Evolutionary conservation across 1,139 yeast species (phyloP), one percentile per base, ranked within the genome.

Genomic region (Lodderomyces theae): DNA sequence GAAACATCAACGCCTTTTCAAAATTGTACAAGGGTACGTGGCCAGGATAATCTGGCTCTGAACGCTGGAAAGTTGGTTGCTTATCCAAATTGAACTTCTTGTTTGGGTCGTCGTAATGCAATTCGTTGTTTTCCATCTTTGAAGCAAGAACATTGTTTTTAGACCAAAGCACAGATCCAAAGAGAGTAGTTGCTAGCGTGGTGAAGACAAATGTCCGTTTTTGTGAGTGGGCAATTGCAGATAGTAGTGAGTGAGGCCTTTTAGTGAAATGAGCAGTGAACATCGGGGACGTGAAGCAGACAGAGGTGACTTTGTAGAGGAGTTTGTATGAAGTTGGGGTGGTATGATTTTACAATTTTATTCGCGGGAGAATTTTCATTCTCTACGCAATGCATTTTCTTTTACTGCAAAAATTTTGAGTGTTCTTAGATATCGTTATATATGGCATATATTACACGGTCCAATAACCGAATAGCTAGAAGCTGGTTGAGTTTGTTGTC

Each of bases 11-110:
- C 1, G 72, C 48, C 49, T 85, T 77, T 57, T 92, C 97, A 42
- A 74, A 63, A 1, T 60, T 47, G 48, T 79, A 78, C 38, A 90
- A 69, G 1, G 95, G 95, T 6, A 90, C 82, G 59, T 90, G 96
- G 2, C 88, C 92, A 0, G 86, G 82, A 54, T 88, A 88, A 32
- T 73, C 68, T 1, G 82, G 77, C 35, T 59, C 60, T 24, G 69
- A 62, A 41, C 81, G 59, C 39, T 53, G 49, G 49, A 74, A 73
- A 25, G 55, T 51, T 7, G 63, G 63, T 50, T 41, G 51, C 60
- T 41, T 46, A 6, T 26, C 35, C 19, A 29, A 22, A 3, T 35
- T 31, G 25, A 32, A 58, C 46, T 42, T 47, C 24, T 49, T 54
- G 42, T 68, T 68, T 31, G 66, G 54, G 47, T 65, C 68, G 21